Evolutionary conservation across 2,329 filamentous ascomycete genomes (phyloP), one percentile per base, ranked within the genome.

Genomic region (Aureobasidium sp.): DNA sequence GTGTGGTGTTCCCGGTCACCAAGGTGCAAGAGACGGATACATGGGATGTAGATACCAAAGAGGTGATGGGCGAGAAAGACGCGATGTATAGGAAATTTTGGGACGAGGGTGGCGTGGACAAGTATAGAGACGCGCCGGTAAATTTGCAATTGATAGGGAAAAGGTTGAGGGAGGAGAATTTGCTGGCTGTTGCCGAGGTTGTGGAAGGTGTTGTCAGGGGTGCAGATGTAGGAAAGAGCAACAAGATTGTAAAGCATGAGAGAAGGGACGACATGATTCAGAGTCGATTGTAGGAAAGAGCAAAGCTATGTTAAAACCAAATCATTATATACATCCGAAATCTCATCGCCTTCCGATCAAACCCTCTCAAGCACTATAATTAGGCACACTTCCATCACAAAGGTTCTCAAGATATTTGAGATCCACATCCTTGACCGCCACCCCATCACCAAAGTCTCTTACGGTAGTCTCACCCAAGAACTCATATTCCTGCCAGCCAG

Each of bases 1-100:
- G 84, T 2, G 85, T 81, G 21, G 69, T 75, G 0, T 65, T 87
- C 0, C 85, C 84, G 0, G 79, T 87, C 0, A 73, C 84, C 1
- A 68, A 69, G 1, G 77, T 86, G 53, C 68, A 63, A 0, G 72
- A 77, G 63, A 69, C 78, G 29, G 78, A 73, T 30, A 76, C 81
- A 45, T 74, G 83, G 63, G 62, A 68, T 37, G 66, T 68, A 1
- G 70, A 65, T 66, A 27, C 39, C 1, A 5, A 66, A 69, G 66
- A 74, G 1, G 34, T 47, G 5, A 25, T 11, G 13, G 34, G 54
- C 3, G 61, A 48, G 5, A 59, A 41, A 32, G 53, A 63, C 47
- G 34, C 8, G 2, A 11, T 53, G 48, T 63, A 63, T 8, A 32
- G 45, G 7, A 48, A 7, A 1, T 59, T 44, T 9, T 59, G 55